Percentiles rank a stretch among this genome's conserved stretches.
Conservation (phyloP, 176 grass and related monocot genomes). For the Aegilops sharonensis region DNA sequence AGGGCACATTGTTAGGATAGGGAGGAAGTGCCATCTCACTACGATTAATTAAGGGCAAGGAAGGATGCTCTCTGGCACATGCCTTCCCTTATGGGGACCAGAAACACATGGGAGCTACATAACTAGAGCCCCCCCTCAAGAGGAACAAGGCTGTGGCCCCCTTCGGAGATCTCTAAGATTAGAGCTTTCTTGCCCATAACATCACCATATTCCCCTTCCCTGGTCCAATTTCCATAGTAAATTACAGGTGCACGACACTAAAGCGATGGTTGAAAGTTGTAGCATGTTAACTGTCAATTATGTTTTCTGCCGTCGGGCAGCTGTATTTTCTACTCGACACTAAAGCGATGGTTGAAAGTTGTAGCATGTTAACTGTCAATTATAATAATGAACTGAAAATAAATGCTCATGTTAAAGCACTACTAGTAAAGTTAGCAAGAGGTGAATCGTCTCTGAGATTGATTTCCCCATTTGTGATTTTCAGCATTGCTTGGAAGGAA, state of each 20-base stretch:
- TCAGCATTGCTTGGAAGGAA: slow-evolving; percentile 28
- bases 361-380: too few species aligned
- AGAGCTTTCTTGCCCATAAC: slow-evolving; percentile 26
- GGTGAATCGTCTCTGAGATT: not conserved
- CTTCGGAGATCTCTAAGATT: slow-evolving; percentile 46
- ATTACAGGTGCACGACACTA: not conserved
- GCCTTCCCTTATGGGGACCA: slow-evolving; percentile 66
- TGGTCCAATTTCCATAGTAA: slow-evolving; percentile 18
- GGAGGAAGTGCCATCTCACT: slow-evolving; percentile 34
- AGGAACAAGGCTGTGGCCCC: slow-evolving; percentile 37
- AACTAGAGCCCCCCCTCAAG: slow-evolving; percentile 44
- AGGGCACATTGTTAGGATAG: slow-evolving; percentile 32
- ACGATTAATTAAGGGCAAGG: slow-evolving; percentile 46
- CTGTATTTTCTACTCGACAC: not conserved
- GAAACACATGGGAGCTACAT: slow-evolving; percentile 82
- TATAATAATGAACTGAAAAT: not conserved
- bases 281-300: not conserved
- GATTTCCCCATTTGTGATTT: slow-evolving; percentile 2
- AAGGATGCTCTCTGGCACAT: slow-evolving; percentile 59
- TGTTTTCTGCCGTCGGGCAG: not conserved
- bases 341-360: too few species aligned
- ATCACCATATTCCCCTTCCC: slow-evolving; percentile 25
- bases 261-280: not conserved
- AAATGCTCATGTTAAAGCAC: not conserved
- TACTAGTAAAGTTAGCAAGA: not conserved